Conservation (phyloP, 2,329 filamentous ascomycete genomes). For the Epichloe brachyelytri region DNA sequence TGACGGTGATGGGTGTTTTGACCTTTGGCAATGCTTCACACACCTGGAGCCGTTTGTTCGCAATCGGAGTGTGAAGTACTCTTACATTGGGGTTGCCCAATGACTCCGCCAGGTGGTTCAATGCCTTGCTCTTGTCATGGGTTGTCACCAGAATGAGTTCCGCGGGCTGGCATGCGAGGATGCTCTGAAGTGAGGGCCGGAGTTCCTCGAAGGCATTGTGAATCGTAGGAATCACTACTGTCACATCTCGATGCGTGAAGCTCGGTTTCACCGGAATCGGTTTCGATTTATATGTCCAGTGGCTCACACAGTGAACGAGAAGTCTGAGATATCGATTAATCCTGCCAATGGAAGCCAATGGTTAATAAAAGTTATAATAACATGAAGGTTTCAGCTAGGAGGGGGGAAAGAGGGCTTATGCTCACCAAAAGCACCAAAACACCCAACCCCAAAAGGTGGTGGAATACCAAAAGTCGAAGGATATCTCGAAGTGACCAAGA, state of each 20-base stretch:
- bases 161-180: constrained; percentile 54
- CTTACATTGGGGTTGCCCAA: constrained; percentile 49
- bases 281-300: constrained; percentile 78
- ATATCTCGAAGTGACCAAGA: constrained; percentile 9
- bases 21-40: constrained; percentile 82
- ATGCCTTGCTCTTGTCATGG: constrained; percentile 58
- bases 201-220: constrained; percentile 78
- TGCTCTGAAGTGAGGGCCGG: constrained; percentile 66
- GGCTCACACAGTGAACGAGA: constrained; percentile 71
- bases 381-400: background rate
- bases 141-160: constrained; percentile 82
- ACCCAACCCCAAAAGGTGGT: constrained; percentile 33
- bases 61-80: constrained; percentile 66
- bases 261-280: constrained; percentile 71
- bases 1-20: constrained; percentile 70
- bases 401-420: background rate
- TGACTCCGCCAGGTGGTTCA: constrained; percentile 53
- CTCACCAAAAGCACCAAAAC: constrained; percentile 36
- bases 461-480: constrained; percentile 26
- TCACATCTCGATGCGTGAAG: constrained; percentile 72
- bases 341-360: constrained; percentile 32
- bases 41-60: constrained; percentile 92
- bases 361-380: background rate
- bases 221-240: constrained; percentile 86
- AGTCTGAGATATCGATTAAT: constrained; percentile 78